These are phyloP conservation scores for Trypanosoma conorhini DNA, from an alignment of 208 protist genomes.

Conservation along the genomic window DNA sequence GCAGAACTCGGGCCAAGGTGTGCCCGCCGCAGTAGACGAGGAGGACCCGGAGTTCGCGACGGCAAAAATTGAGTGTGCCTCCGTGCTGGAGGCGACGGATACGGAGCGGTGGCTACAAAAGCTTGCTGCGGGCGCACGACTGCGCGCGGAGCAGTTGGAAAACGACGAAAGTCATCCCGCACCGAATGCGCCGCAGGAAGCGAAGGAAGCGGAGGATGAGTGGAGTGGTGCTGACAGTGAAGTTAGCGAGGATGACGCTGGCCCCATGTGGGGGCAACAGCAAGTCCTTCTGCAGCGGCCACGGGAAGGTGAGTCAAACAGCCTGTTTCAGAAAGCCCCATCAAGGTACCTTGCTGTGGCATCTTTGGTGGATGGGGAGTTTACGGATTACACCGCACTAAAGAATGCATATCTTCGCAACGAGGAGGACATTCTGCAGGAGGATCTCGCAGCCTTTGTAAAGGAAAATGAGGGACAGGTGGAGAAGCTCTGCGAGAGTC, in stretches of 20 bases:
- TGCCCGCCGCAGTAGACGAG: neutral
- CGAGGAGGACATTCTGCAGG: slow-evolving; percentile 76
- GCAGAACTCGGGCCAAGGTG: neutral
- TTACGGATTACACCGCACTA: slow-evolving; percentile 86
- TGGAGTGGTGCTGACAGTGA: slow-evolving; percentile 17
- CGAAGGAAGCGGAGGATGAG: slow-evolving; percentile 46
- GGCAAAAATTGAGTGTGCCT: slow-evolving; percentile 10
- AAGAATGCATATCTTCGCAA: slow-evolving; percentile 77
- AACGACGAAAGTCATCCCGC: slow-evolving; percentile 4
- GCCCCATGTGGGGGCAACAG: slow-evolving; percentile 5
- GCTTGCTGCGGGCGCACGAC: slow-evolving; percentile 2
- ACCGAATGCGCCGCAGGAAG: slow-evolving; percentile 31
- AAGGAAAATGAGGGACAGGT: slow-evolving; percentile 86
- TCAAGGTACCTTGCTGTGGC: slow-evolving; percentile 83
- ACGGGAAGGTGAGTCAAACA: slow-evolving; percentile 15
- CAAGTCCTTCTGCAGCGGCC: slow-evolving; percentile 1
- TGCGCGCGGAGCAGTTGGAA: slow-evolving; percentile 4
- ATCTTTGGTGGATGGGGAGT: slow-evolving; percentile 87
- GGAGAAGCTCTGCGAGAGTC: slow-evolving; percentile 80
- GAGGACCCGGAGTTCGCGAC: slow-evolving; percentile 33
- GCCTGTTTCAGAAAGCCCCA: slow-evolving; percentile 50
- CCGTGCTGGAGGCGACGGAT: slow-evolving; percentile 40
- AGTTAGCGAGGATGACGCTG: slow-evolving; percentile 27
- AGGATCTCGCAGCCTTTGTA: slow-evolving; percentile 77
- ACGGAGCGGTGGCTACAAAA: slow-evolving; percentile 41